Base-by-base conservation (phyloP, 331 rosid genomes). In the Quercus phellos region DNA sequence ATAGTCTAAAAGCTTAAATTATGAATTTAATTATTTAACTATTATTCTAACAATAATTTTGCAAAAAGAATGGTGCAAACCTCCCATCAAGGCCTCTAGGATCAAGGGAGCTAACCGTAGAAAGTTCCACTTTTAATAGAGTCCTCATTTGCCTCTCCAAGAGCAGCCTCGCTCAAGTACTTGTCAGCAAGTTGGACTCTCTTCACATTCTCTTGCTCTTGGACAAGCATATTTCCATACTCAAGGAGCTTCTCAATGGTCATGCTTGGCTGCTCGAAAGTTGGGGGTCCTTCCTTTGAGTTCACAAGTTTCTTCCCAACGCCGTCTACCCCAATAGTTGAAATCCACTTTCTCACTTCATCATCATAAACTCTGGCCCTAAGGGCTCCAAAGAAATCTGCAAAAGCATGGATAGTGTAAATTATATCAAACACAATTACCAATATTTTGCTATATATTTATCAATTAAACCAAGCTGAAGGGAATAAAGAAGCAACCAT, bases 181-280 rank as follows among this genome's bases (percentile, higher is more conserved):
- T 88, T 89, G 76, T 94, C 99, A 2, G 99, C 99, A 80, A 94
- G 78, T 77, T 94, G 99, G 68, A 94, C 99, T 80, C 99, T 92
- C 98, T 94, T 94, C 68, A 94, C 99, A 67, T 94, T 94, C 85
- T 94, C 99, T 81, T 94, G 99, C 78, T 94, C 99, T 74, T 86
- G 89, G 50, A 94, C 99, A 79, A 94, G 87, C 99, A 94, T 90
- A 93, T 78, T 80, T n/a, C 99, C 99, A 68, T 94, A 94, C 85
- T 87, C 99, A 59, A 94, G 58, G 22, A 94, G 94, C 92, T 94
- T 92, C 14, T 77, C 84, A 42, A 94, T 10, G 0, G 83, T 76
- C 93, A 94, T 94, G 88, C 69, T 85, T 0, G 99, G 99, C 82
- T 94, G 98, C 50, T 92, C 99, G 61, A 94, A 94, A 6, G 85